These are phyloP conservation scores for Skeletonema costatum DNA, from an alignment of 108 stramenopile genomes.

Conservation along the genomic window DNA sequence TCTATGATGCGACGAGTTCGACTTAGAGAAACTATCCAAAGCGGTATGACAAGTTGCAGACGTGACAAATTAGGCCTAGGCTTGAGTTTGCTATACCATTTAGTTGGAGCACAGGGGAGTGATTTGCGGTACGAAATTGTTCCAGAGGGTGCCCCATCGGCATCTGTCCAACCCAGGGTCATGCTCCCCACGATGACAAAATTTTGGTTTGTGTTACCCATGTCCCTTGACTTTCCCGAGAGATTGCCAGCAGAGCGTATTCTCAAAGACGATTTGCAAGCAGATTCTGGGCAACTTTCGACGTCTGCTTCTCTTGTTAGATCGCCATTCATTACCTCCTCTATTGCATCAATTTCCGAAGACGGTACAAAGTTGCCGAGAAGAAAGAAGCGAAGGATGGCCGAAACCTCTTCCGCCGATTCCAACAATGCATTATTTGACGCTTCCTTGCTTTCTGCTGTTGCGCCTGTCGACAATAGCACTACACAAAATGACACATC, in stretches of 20 bases:
- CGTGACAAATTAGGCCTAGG: slow-evolving; percentile 47
- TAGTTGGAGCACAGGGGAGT: slow-evolving; percentile 50
- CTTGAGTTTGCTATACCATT: slow-evolving; percentile 54
- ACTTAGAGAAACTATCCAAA: slow-evolving; percentile 35
- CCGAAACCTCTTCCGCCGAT: not conserved
- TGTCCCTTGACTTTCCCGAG: slow-evolving; percentile 43
- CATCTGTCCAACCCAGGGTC: not conserved
- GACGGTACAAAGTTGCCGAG: not conserved
- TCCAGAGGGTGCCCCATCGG: slow-evolving; percentile 8
- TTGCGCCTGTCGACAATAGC: not conserved
- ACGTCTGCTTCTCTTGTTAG: not conserved
- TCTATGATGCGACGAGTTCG: slow-evolving; percentile 35
- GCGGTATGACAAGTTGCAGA: slow-evolving; percentile 42
- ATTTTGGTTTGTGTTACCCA: slow-evolving; percentile 46
- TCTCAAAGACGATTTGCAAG: not conserved
- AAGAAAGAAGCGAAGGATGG: not conserved
- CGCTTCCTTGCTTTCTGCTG: not conserved
- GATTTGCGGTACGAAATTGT: slow-evolving; percentile 48
- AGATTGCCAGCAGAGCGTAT: not conserved
- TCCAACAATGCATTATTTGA: slow-evolving; percentile 12
- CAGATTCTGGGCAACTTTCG: not conserved
- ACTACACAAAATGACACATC: not conserved
- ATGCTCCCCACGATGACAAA: slow-evolving; percentile 34
- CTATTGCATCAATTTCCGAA: not conserved
- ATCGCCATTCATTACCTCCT: not conserved